Conservation (phyloP, 2,329 filamentous ascomycete species). For the Ilyonectria mors-panacis region DNA sequence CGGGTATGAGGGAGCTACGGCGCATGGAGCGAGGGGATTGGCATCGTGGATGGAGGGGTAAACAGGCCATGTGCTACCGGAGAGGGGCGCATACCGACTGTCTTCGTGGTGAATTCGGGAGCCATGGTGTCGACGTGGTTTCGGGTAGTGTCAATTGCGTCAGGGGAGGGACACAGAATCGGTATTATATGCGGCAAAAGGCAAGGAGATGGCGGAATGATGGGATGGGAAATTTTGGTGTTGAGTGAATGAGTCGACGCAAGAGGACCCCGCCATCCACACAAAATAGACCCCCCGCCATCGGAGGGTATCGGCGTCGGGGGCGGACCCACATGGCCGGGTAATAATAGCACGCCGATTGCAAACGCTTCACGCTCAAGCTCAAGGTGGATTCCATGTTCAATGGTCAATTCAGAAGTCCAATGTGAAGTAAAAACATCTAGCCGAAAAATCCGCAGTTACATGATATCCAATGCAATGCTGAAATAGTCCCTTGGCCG, state of each 20-base stretch:
- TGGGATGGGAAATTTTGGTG: constrained; percentile 39
- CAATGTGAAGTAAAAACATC: not conserved
- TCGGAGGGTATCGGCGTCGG: constrained; percentile 46
- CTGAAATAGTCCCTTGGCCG: not conserved
- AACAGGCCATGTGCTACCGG: not conserved
- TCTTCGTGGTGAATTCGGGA: constrained; percentile 69
- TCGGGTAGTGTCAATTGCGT: not conserved
- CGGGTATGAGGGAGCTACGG: not conserved
- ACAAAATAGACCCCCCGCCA: constrained; percentile 50
- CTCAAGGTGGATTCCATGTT: constrained; percentile 1
- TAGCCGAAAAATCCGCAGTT: not conserved
- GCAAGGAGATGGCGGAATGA: constrained; percentile 3
- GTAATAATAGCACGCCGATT: constrained; percentile 35
- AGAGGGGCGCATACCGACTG: constrained; percentile 64
- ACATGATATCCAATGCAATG: constrained; percentile 5
- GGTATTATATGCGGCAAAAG: not conserved
- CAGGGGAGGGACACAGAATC: not conserved
- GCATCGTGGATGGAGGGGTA: constrained; percentile 34
- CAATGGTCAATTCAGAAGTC: not conserved
- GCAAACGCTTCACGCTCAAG: constrained; percentile 1
- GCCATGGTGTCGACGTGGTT: constrained; percentile 43
- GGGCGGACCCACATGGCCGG: constrained; percentile 30
- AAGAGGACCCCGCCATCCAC: constrained; percentile 47
- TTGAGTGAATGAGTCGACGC: constrained; percentile 38
- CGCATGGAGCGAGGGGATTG: constrained; percentile 21